A percentile compares a stretch with the other conserved stretches of the same genome.
phyloP scores from a whole-genome alignment of 257 asterid species.

The Solanum gandarillasii region DNA sequence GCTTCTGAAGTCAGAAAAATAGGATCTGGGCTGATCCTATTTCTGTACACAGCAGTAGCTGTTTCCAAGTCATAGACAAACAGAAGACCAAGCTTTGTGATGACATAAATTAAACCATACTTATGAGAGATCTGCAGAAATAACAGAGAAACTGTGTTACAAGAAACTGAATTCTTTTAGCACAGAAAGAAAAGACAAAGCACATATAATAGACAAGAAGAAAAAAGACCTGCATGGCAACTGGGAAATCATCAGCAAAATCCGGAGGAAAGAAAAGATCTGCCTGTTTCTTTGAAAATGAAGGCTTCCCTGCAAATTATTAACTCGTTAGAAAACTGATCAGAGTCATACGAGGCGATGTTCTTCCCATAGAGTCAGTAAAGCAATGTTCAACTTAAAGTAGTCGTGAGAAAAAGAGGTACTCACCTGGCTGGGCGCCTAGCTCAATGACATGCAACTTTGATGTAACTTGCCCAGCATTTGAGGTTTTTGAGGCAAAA shows the following conservation, averaged over 20 bases:
- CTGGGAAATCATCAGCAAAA: constrained; percentile 96
- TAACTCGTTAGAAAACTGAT: neutral
- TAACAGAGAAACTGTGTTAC: constrained; percentile 5
- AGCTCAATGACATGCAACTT: constrained; percentile 68
- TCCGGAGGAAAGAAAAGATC: constrained; percentile 99
- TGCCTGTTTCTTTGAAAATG: constrained; percentile 93
- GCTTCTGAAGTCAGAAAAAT: constrained; percentile 95
- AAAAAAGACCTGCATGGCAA: constrained; percentile 89
- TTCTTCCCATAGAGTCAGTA: neutral
- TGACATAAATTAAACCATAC: constrained; percentile 53
- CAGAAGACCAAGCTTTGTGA: constrained; percentile 64
- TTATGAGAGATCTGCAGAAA: constrained; percentile 79
- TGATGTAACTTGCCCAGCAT: constrained; percentile 56
- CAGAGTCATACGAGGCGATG: neutral
- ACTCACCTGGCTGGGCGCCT: constrained; percentile 78
- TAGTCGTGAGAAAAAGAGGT: neutral
- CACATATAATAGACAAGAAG: neutral
- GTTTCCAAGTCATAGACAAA: constrained; percentile 68
- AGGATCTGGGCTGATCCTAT: constrained; percentile 98
- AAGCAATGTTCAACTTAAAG: neutral
- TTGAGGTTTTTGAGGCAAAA: constrained; percentile 59
- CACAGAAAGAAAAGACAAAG: neutral
- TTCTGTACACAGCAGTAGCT: constrained; percentile 94
- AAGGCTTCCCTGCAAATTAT: constrained; percentile 64
- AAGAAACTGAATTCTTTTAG: neutral